Evolutionary conservation across 2,329 filamentous ascomycete genomes (phyloP).

Genomic region (Ceratocystis albifundus): DNA sequence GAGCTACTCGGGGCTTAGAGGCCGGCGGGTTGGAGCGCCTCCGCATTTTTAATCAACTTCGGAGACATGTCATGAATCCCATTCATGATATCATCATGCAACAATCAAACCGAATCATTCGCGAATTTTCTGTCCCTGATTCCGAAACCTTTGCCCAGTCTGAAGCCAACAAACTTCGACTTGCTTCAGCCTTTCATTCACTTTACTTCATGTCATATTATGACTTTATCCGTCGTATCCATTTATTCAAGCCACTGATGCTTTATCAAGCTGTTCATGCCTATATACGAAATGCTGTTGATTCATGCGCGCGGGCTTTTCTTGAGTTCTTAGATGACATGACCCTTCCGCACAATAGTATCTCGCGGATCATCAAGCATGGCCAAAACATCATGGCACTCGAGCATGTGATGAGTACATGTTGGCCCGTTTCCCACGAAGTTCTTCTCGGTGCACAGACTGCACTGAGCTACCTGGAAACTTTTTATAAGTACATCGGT

Average conservation of each 20-base stretch:
- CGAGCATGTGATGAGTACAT: slow-evolving; percentile 61
- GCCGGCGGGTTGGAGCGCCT: slow-evolving; percentile 65
- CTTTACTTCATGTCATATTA: slow-evolving; percentile 62
- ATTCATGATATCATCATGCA: no score
- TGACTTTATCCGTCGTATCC: slow-evolving; percentile 25
- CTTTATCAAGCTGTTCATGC: slow-evolving; percentile 67
- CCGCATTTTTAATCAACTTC: no score
- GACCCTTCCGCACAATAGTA: slow-evolving; percentile 61
- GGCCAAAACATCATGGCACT: slow-evolving; percentile 77
- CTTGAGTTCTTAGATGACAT: slow-evolving; percentile 66
- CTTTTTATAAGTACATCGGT: slow-evolving; percentile 65
- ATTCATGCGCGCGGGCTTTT: slow-evolving; percentile 64
- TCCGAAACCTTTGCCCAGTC: slow-evolving; percentile 49
- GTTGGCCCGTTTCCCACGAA: slow-evolving; percentile 58
- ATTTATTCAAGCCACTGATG: slow-evolving; percentile 53
- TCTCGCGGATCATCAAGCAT: no score
- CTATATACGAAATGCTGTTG: slow-evolving; percentile 70
- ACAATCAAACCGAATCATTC: slow-evolving; percentile 52
- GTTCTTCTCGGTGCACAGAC: slow-evolving; percentile 36
- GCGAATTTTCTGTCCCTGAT: slow-evolving; percentile 63
- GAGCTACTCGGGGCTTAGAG: slow-evolving; percentile 58
- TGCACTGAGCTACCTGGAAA: slow-evolving; percentile 6
- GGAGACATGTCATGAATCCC: no score
- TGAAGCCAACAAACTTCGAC: slow-evolving; percentile 63
- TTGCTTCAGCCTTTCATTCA: slow-evolving; percentile 61